phyloP scores from a whole-genome alignment of 169 alveolate species.

The Plasmodium gonderi region DNA sequence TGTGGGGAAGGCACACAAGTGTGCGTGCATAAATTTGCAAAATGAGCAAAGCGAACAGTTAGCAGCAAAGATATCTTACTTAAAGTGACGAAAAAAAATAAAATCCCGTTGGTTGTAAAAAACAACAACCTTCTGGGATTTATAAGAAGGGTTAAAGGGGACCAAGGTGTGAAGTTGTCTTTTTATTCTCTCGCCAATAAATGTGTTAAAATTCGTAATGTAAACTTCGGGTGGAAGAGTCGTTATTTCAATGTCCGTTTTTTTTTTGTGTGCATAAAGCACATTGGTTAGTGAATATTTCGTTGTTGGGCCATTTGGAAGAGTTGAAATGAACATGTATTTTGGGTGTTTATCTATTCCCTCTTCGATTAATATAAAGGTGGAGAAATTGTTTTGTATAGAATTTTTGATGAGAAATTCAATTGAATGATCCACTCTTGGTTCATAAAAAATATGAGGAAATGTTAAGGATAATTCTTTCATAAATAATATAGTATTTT shows the following conservation, averaged over 20 bases:
- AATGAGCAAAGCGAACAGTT: background rate
- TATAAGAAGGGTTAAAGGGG: conserved; percentile 96
- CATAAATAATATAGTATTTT: conserved; percentile 87
- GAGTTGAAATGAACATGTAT: conserved; percentile 88
- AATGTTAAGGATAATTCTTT: conserved; percentile 91
- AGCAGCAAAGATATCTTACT: conserved; percentile 84
- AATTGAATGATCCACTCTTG: conserved; percentile 84
- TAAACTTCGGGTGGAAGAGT: conserved; percentile 96
- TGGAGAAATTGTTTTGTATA: conserved; percentile 88
- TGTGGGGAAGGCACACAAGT: background rate
- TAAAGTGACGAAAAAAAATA: conserved; percentile 98
- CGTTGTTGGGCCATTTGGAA: conserved; percentile 96
- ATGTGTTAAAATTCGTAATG: conserved; percentile 96
- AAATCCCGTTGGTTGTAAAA: conserved; percentile 99
- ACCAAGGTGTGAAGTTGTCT: conserved; percentile 97
- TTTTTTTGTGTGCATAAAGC: conserved; percentile 88
- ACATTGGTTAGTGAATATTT: conserved; percentile 91
- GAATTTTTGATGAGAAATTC: conserved; percentile 89
- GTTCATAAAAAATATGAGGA: conserved; percentile 93
- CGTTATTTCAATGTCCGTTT: conserved; percentile 91
- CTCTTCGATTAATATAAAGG: conserved; percentile 91
- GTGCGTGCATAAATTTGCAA: no score
- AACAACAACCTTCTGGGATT: conserved; percentile 96
- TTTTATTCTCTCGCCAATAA: conserved; percentile 97
- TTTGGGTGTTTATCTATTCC: conserved; percentile 92